Evolutionary conservation across 1,284 basidiomycete genomes (phyloP).

Genomic region (Grifola frondosa): DNA sequence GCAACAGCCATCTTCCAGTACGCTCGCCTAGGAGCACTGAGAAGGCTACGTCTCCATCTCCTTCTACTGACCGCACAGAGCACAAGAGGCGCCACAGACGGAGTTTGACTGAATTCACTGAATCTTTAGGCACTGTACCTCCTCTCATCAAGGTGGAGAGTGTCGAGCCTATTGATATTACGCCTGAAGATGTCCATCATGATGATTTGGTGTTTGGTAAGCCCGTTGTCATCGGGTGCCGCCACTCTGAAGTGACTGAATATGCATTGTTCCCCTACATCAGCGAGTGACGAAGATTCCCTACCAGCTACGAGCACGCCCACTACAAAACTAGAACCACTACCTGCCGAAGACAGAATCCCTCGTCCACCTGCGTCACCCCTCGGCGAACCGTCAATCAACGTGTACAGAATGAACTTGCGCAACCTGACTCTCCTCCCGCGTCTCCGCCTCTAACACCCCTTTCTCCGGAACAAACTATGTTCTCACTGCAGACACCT

Average conservation of each 20-base stretch:
- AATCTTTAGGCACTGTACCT: constrained; percentile 28
- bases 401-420: neutral
- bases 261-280: neutral
- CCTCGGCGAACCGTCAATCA: neutral
- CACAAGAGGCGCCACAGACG: constrained; percentile 29
- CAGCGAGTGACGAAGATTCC: constrained; percentile 42
- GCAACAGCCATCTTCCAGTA: constrained; percentile 46
- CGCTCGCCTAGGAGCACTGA: constrained; percentile 32
- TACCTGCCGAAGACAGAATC: constrained; percentile 25
- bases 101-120: constrained; percentile 30
- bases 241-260: neutral
- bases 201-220: constrained; percentile 36
- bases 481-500: constrained; percentile 43
- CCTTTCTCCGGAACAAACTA: constrained; percentile 10
- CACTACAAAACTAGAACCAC: constrained; percentile 33
- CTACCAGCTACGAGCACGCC: constrained; percentile 36
- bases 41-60: constrained; percentile 4
- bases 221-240: constrained; percentile 13
- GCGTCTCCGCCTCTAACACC: constrained; percentile 17
- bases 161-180: constrained; percentile 13
- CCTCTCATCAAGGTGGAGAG: constrained; percentile 20
- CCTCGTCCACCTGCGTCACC: constrained; percentile 17
- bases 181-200: constrained; percentile 19
- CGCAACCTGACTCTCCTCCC: constrained; percentile 12
- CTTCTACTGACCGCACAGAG: constrained; percentile 5